Percentiles rank a stretch among this genome's conserved stretches.
Conservation (phyloP, 1,284 basidiomycete genomes). For the Puccinia novopanici region DNA sequence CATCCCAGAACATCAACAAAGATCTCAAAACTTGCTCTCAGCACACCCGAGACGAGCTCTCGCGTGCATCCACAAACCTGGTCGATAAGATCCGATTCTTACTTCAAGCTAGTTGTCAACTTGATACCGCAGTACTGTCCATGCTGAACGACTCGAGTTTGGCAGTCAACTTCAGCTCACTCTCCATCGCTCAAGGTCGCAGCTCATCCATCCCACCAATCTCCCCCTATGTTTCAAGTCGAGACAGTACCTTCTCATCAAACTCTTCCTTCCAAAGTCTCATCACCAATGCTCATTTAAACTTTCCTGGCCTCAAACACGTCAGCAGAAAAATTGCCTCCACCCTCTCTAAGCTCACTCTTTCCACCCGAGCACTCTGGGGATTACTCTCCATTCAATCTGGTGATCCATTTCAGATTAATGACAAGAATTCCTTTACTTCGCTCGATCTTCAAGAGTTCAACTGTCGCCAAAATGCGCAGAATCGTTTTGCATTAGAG, state of each 20-base stretch:
- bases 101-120: slow-evolving; percentile 42
- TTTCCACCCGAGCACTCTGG: slow-evolving; percentile 60
- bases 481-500: slow-evolving; percentile 31
- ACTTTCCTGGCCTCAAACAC: slow-evolving; percentile 58
- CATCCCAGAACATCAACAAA: not conserved
- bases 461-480: slow-evolving; percentile 52
- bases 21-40: not conserved
- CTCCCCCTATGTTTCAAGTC: slow-evolving; percentile 40
- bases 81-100: slow-evolving; percentile 41
- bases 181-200: slow-evolving; percentile 54
- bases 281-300: slow-evolving; percentile 4
- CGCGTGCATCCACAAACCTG: slow-evolving; percentile 24
- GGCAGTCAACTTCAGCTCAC: slow-evolving; percentile 65
- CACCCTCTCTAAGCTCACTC: slow-evolving; percentile 62
- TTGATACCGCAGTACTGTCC: slow-evolving; percentile 37
- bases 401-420: slow-evolving; percentile 59
- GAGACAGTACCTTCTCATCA: slow-evolving; percentile 46
- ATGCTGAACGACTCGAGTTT: slow-evolving; percentile 1
- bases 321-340: slow-evolving; percentile 61
- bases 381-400: slow-evolving; percentile 55
- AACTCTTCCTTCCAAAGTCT: slow-evolving; percentile 39
- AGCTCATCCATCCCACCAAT: slow-evolving; percentile 42
- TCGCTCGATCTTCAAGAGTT: slow-evolving; percentile 55
- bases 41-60: slow-evolving; percentile 31
- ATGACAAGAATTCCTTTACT: slow-evolving; percentile 60